These are phyloP conservation scores for Candida maris DNA, from an alignment of 805 yeast genomes.

Conservation along the genomic window DNA sequence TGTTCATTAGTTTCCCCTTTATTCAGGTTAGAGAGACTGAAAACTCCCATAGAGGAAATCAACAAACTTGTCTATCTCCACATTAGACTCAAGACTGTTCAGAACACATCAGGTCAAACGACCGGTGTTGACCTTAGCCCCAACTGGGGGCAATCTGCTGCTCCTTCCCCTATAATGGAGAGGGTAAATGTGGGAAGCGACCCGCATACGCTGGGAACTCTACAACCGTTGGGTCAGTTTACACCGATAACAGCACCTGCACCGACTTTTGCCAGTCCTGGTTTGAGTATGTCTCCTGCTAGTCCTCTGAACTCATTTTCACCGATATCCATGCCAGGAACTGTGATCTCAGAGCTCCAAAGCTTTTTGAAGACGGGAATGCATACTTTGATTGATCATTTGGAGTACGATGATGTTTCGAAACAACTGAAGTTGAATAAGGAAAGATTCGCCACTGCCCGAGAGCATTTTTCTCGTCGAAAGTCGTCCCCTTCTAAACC, in stretches of 20 bases:
- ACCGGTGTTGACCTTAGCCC: constrained; percentile 1
- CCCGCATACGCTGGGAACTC: background rate
- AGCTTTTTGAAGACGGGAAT: constrained; percentile 45
- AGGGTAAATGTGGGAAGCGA: constrained; percentile 1
- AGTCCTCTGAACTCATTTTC: constrained; percentile 16
- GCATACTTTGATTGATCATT: constrained; percentile 21
- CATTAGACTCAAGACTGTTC: constrained; percentile 24
- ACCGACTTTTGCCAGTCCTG: constrained; percentile 18
- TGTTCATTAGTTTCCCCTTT: constrained; percentile 41
- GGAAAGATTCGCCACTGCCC: constrained; percentile 3
- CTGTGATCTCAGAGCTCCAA: constrained; percentile 41
- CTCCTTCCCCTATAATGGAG: constrained; percentile 7
- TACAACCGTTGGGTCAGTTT: background rate
- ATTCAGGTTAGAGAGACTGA: constrained; percentile 45
- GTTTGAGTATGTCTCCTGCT: constrained; percentile 16
- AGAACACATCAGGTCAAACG: constrained; percentile 3
- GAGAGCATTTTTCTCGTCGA: constrained; percentile 2
- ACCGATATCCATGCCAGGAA: constrained; percentile 27
- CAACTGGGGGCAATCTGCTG: constrained; percentile 9
- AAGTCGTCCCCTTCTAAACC: constrained; percentile 31
- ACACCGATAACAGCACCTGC: constrained; percentile 24
- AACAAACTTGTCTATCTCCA: constrained; percentile 43
- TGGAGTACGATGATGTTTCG: constrained; percentile 27
- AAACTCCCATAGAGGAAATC: constrained; percentile 55
- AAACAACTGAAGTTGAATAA: constrained; percentile 33